These are phyloP conservation scores for Populus nigra DNA, from an alignment of 345 rosid species.

Conservation along the genomic window DNA sequence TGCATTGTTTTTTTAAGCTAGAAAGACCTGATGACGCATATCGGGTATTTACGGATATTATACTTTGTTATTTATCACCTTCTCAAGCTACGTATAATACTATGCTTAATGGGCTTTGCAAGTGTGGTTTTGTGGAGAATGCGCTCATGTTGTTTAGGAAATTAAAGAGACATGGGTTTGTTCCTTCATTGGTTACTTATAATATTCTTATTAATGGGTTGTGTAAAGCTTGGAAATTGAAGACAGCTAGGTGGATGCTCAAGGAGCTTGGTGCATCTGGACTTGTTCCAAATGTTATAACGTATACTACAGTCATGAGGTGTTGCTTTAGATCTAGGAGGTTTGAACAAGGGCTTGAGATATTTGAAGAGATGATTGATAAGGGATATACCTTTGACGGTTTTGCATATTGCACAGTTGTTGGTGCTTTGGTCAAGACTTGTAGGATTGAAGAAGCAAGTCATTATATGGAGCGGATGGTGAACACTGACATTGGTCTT, in stretches of 20 bases:
- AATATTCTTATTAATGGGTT: constrained; percentile 75
- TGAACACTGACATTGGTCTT: constrained; percentile 48
- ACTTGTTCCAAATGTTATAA: constrained; percentile 56
- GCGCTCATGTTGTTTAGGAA: constrained; percentile 58
- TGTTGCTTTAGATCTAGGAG: constrained; percentile 52
- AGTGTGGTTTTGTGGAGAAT: constrained; percentile 44
- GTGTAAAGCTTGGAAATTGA: constrained; percentile 55
- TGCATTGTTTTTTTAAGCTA: constrained; percentile 66
- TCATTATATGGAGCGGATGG: constrained; percentile 41
- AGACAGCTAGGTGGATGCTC: constrained; percentile 52
- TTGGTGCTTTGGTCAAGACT: constrained; percentile 60
- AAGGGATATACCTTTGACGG: constrained; percentile 78
- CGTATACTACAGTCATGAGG: constrained; percentile 70
- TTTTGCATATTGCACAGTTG: constrained; percentile 62
- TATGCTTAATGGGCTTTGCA: constrained; percentile 77
- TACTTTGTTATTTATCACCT: constrained; percentile 35
- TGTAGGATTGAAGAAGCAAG: constrained; percentile 53
- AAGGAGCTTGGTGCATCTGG: constrained; percentile 54
- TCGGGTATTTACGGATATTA: constrained; percentile 46
- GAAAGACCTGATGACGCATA: constrained; percentile 67
- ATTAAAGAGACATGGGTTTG: constrained; percentile 54
- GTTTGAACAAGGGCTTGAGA: constrained; percentile 58
- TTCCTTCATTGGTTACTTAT: constrained; percentile 54
- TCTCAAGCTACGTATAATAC: constrained; percentile 58
- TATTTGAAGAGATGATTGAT: constrained; percentile 52